These are phyloP conservation scores for Phytophthora brassicae DNA, from an alignment of 352 stramenopile species.

Conservation along the genomic window DNA sequence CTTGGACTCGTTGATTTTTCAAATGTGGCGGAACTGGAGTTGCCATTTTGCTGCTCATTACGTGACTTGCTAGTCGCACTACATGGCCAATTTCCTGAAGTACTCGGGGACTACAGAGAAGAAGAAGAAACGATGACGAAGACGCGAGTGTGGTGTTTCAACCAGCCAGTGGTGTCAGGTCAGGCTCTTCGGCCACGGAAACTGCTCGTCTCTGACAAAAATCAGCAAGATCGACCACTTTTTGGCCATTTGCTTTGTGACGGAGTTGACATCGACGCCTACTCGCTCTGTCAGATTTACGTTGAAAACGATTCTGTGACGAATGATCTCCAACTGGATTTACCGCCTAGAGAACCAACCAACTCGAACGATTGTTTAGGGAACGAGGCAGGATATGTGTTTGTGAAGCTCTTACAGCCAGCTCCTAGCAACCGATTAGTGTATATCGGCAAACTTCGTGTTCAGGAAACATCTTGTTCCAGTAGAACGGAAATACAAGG, in stretches of 20 bases:
- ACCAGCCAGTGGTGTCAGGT: constrained; percentile 71
- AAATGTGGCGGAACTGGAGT: constrained; percentile 42
- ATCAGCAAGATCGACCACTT: constrained; percentile 47
- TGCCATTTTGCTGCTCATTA: constrained; percentile 74
- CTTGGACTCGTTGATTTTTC: constrained; percentile 64
- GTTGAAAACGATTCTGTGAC: constrained; percentile 43
- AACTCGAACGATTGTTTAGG: constrained; percentile 10
- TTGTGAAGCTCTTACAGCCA: constrained; percentile 52
- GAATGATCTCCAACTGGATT: constrained; percentile 42
- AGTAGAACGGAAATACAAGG: constrained; percentile 3
- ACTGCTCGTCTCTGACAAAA: constrained; percentile 49
- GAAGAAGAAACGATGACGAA: constrained; percentile 28
- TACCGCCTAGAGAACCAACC: background rate
- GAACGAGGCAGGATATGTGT: constrained; percentile 27
- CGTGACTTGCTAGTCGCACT: constrained; percentile 54
- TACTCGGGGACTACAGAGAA: constrained; percentile 28
- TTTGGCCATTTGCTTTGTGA: constrained; percentile 76
- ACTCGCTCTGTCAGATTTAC: constrained; percentile 81
- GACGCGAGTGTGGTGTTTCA: constrained; percentile 73
- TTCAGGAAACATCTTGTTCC: constrained; percentile 22
- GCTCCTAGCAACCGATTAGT: constrained; percentile 22
- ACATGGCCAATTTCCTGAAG: constrained; percentile 25
- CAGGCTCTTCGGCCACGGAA: constrained; percentile 74
- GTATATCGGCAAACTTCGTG: constrained; percentile 51
- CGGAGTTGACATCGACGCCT: constrained; percentile 82